Percentiles rank a stretch among this genome's conserved stretches.
These are phyloP conservation scores for Cornus florida DNA, from an alignment of 148 eudicot genomes.

Conservation along the genomic window DNA sequence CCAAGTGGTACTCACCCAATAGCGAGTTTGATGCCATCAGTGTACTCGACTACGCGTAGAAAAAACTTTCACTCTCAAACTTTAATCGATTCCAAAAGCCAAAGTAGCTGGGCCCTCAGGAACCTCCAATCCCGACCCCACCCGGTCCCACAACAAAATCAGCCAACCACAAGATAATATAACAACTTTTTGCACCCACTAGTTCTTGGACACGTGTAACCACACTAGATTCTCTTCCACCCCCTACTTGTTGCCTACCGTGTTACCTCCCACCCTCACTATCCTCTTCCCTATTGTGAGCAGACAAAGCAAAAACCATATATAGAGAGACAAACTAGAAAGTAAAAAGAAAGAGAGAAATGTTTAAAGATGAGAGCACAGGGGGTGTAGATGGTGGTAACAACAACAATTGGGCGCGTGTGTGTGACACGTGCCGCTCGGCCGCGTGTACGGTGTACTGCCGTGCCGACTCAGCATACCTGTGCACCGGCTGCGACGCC, in stretches of 20 bases:
- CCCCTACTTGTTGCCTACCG: conserved; percentile 34
- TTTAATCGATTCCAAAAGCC: conserved; percentile 28
- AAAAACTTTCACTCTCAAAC: background rate
- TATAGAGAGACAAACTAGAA: background rate
- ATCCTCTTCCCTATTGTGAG: background rate
- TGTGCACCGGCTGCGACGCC: conserved; percentile 61
- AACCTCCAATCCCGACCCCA: conserved; percentile 20
- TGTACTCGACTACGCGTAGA: background rate
- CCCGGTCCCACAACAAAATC: conserved; percentile 16
- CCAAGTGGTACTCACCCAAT: background rate
- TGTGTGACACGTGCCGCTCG: conserved; percentile 61
- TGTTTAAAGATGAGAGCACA: conserved; percentile 56
- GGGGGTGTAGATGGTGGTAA: conserved; percentile 1
- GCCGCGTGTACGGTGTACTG: conserved; percentile 64
- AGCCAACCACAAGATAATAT: conserved; percentile 55
- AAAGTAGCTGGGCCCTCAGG: conserved; percentile 21
- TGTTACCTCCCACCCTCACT: conserved; percentile 2
- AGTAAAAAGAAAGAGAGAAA: conserved; percentile 1
- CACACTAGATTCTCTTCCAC: conserved; percentile 33
- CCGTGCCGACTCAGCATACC: conserved; percentile 58
- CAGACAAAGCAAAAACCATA: background rate
- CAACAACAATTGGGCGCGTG: conserved; percentile 41
- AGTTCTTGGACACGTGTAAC: conserved; percentile 51
- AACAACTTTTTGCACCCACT: conserved; percentile 41
- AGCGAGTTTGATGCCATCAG: background rate